A percentile compares a stretch with the other conserved stretches of the same genome.
These are phyloP conservation scores for Capsicum rhomboideum DNA, from an alignment of 257 asterid genomes.

Conservation along the genomic window DNA sequence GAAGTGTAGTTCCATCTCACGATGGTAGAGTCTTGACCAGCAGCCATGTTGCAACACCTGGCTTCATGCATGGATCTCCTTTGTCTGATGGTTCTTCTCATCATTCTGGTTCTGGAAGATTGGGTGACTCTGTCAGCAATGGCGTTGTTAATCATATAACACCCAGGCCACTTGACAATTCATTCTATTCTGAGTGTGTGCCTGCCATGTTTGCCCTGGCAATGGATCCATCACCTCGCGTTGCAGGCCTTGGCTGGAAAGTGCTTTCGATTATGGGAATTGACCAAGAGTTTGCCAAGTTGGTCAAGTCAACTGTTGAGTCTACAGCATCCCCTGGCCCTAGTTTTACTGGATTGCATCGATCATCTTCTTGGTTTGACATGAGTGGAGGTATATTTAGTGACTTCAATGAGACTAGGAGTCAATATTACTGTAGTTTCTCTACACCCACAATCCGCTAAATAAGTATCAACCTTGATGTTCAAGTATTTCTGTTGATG, in stretches of 20 bases:
- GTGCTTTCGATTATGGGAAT: constrained; percentile 68
- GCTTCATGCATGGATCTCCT: constrained; percentile 94
- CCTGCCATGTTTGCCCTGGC: constrained; percentile 77
- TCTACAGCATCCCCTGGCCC: constrained; percentile 4
- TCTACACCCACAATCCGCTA: too few relatives aligned
- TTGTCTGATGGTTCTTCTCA: constrained; percentile 86
- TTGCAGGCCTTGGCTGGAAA: constrained; percentile 17
- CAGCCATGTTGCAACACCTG: constrained; percentile 76
- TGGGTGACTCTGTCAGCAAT: constrained; percentile 49
- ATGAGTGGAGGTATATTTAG: constrained; percentile 54
- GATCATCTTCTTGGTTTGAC: constrained; percentile 16
- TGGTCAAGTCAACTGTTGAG: constrained; percentile 50
- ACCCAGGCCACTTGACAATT: constrained; percentile 57
- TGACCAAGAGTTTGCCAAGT: constrained; percentile 78
- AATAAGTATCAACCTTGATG: too few relatives aligned
- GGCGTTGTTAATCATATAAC: constrained; percentile 49
- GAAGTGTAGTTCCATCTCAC: constrained; percentile 61
- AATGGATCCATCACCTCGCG: constrained; percentile 92
- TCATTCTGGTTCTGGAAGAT: constrained; percentile 79
- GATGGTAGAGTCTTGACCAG: constrained; percentile 77
- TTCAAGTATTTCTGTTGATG: too few relatives aligned
- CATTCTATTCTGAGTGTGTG: constrained; percentile 69
- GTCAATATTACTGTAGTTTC: not conserved
- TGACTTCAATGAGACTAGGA: not conserved
- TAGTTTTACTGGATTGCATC: too few relatives aligned